Percentiles rank a stretch among this genome's conserved stretches.
These are phyloP conservation scores for Scleromitrula shiraiana DNA, from an alignment of 2,329 filamentous ascomycete genomes.

Conservation along the genomic window DNA sequence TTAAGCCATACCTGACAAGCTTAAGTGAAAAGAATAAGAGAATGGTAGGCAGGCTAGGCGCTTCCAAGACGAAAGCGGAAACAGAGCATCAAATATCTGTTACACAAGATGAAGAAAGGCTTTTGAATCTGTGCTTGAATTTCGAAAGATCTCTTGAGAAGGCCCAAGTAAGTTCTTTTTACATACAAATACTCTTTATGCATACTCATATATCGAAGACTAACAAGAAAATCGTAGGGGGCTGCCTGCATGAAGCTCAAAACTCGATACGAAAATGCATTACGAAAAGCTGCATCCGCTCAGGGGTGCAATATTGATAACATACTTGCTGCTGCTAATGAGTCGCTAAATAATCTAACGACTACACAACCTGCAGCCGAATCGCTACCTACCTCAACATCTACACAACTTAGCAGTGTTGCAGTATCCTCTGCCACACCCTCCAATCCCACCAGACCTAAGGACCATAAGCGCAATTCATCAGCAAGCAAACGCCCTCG, in stretches of 20 bases:
- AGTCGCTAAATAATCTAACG: neutral
- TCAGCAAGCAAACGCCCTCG: neutral
- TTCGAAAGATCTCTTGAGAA: too few relatives aligned
- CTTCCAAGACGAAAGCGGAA: too few relatives aligned
- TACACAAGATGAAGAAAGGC: too few relatives aligned
- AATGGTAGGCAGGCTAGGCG: too few relatives aligned
- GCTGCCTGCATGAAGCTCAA: neutral
- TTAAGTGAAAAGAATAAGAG: too few relatives aligned
- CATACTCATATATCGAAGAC: neutral
- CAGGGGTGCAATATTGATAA: neutral
- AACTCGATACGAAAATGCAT: neutral
- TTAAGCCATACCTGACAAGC: too few relatives aligned
- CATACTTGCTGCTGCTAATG: neutral
- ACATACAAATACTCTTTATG: too few relatives aligned
- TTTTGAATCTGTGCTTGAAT: too few relatives aligned
- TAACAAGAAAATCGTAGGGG: neutral
- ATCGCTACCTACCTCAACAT: too few relatives aligned
- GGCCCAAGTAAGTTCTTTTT: too few relatives aligned
- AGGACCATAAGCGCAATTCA: neutral
- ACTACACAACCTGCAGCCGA: too few relatives aligned
- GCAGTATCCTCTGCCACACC: neutral
- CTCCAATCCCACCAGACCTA: neutral
- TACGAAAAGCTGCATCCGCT: neutral
- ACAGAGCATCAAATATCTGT: too few relatives aligned
- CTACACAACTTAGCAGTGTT: neutral